These are phyloP conservation scores for Nymphaea colorata DNA, from an alignment of 164 flowering plant species.

Conservation along the genomic window DNA sequence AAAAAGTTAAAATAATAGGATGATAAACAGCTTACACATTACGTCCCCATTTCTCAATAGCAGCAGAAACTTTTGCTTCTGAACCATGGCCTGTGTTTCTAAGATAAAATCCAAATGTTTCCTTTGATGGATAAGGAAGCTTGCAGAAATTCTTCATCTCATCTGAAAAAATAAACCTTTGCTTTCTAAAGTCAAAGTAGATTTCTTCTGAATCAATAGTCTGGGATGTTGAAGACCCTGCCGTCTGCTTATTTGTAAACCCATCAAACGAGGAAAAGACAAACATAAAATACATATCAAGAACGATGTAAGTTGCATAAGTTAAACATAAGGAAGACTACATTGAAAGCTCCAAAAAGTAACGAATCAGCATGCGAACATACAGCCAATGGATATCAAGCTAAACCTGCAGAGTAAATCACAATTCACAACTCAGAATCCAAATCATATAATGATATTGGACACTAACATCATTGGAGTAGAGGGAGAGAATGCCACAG, in stretches of 20 bases:
- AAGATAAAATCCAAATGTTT: slow-evolving; percentile 67
- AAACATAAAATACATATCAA: not conserved
- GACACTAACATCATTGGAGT: too few relatives aligned
- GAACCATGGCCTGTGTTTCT: slow-evolving; percentile 81
- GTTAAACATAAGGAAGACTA: not conserved
- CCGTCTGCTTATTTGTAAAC: slow-evolving; percentile 21
- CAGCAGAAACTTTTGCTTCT: slow-evolving; percentile 70
- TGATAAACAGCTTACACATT: slow-evolving; percentile 52
- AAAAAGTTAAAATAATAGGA: not conserved
- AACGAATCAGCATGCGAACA: too few relatives aligned
- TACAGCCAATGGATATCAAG: too few relatives aligned
- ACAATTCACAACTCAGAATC: too few relatives aligned
- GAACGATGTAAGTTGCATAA: not conserved
- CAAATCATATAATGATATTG: too few relatives aligned
- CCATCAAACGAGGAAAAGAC: not conserved
- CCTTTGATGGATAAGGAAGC: slow-evolving; percentile 89
- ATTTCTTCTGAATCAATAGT: slow-evolving; percentile 50
- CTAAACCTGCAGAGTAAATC: too few relatives aligned
- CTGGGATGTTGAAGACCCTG: slow-evolving; percentile 35
- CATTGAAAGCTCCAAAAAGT: not conserved
- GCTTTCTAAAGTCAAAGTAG: slow-evolving; percentile 94
- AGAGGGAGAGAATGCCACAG: too few relatives aligned
- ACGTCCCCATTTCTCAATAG: slow-evolving; percentile 93
- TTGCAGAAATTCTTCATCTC: slow-evolving; percentile 69
- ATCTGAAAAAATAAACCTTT: slow-evolving; percentile 63